These are phyloP conservation scores for Auricularia sp. DNA, from an alignment of 768 basidiomycete species.

Conservation along the genomic window DNA sequence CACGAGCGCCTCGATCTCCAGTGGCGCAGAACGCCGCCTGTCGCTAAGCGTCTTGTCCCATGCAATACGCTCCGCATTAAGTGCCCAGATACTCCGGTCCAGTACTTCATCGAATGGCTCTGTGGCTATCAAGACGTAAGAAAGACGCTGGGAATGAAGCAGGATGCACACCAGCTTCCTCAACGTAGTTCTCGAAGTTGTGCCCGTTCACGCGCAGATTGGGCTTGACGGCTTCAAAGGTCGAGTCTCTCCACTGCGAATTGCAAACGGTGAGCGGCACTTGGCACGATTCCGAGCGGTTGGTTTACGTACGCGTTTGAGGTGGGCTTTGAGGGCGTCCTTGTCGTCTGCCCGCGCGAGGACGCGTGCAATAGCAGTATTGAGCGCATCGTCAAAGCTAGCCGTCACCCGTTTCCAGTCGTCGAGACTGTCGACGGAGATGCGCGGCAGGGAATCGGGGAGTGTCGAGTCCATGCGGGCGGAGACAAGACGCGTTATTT, in stretches of 20 bases:
- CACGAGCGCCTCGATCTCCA: constrained; percentile 36
- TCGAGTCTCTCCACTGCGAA: constrained; percentile 47
- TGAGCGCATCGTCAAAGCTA: constrained; percentile 39
- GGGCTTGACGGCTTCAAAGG: constrained; percentile 51
- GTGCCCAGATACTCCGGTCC: constrained; percentile 71
- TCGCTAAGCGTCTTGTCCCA: constrained; percentile 66
- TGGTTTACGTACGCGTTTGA: constrained; percentile 34
- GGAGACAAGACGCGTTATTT: not conserved
- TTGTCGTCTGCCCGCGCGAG: constrained; percentile 25
- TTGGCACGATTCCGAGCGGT: not conserved
- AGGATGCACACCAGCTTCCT: constrained; percentile 18
- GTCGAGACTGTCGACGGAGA: constrained; percentile 53
- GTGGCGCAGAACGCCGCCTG: constrained; percentile 53
- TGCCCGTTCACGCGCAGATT: constrained; percentile 78
- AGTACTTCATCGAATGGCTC: constrained; percentile 83
- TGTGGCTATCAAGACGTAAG: constrained; percentile 33
- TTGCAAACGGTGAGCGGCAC: not conserved
- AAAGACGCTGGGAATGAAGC: not conserved
- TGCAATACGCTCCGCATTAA: constrained; percentile 62
- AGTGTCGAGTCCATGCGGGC: not conserved
- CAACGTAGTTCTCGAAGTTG: constrained; percentile 54
- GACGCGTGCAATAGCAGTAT: constrained; percentile 39
- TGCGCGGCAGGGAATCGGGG: constrained; percentile 34
- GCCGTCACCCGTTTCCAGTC: constrained; percentile 56
- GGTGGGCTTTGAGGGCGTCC: constrained; percentile 37